These are phyloP conservation scores for Scytalidium lignicola DNA, from an alignment of 2,329 filamentous ascomycete genomes.

Conservation along the genomic window DNA sequence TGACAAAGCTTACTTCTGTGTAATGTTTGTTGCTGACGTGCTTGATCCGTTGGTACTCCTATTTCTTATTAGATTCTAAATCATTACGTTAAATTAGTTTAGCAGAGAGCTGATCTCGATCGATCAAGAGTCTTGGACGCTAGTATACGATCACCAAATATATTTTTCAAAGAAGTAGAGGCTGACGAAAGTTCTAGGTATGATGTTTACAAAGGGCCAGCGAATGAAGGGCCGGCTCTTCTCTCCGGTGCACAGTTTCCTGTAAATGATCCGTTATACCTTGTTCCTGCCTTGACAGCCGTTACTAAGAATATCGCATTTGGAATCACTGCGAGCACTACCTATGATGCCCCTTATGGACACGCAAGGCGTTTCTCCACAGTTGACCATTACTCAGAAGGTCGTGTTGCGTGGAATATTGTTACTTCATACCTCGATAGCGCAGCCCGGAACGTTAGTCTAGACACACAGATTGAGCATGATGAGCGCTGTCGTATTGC, in stretches of 20 bases:
- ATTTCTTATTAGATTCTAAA: neutral
- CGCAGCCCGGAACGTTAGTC: constrained; percentile 57
- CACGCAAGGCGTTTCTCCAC: neutral
- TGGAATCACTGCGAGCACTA: constrained; percentile 60
- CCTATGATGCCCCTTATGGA: constrained; percentile 59
- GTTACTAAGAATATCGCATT: constrained; percentile 59
- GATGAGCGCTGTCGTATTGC: constrained; percentile 60
- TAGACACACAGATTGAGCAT: constrained; percentile 51
- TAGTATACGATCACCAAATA: too few species aligned
- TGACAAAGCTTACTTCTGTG: constrained; percentile 33
- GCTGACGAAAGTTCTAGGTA: neutral
- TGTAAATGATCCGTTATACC: constrained; percentile 44
- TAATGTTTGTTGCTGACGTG: constrained; percentile 36
- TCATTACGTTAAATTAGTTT: too few species aligned
- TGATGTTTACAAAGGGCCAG: constrained; percentile 3
- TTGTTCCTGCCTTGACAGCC: constrained; percentile 62
- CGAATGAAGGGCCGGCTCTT: constrained; percentile 1
- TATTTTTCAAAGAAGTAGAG: neutral
- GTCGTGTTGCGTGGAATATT: constrained; percentile 44
- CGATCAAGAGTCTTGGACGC: too few species aligned
- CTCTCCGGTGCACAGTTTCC: neutral
- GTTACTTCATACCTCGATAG: constrained; percentile 64
- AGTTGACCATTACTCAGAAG: constrained; percentile 54
- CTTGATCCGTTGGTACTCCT: constrained; percentile 2
- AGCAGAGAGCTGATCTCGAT: too few species aligned